Base-by-base conservation (phyloP, 163 green algal genomes). In the Chlamydomonas reinhardtii region DNA sequence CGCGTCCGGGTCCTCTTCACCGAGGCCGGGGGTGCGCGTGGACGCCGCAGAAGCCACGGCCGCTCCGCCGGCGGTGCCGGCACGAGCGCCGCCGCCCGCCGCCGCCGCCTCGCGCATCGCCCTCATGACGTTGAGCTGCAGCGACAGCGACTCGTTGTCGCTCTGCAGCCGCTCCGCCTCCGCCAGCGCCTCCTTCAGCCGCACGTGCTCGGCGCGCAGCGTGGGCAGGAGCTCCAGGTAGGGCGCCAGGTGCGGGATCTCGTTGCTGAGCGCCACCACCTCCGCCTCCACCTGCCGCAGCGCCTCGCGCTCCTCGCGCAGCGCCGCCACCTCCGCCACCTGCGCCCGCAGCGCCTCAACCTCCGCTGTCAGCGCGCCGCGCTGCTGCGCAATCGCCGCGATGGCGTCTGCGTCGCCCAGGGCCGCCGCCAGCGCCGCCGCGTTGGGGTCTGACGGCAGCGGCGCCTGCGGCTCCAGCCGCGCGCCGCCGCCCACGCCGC, bases 171-270 rank as follows among this genome's bases (percentile, higher is more conserved):
- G 70, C 81, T 87, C 56, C 20, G 81, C 81, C 81, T 87, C 81
- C 59, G 27, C 35, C 70, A 80, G 71, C 24, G 70, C 70, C 70
- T 79, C 81, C 24, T 24, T 31, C 29, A 87, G 71, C 35, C 71
- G 70, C 56, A 54, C 71, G 37, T 80, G 71, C 81, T 87, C 70
- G 3, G 81, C 37, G 2, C 81, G 81, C 70, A 87, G 71, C 71
- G 81, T 56, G 17, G 81, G 81, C 71, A 87, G 71, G 56, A 87
- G 70, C 71, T 87, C 81, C 56, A 74, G 71, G 59, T 81, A 87
- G 31, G 81, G 81, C 54, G 81, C 81, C 71, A 87, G 59, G n/a
- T 74, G 71, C n/a, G 81, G 70, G 54, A 87, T 87, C 59, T 79
- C 81, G 0, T 80, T 5, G 27, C 48, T 73, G 27, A 87, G 81